phyloP scores from a whole-genome alignment of 78 protist species.

The Pigoraptor vietnamica region DNA sequence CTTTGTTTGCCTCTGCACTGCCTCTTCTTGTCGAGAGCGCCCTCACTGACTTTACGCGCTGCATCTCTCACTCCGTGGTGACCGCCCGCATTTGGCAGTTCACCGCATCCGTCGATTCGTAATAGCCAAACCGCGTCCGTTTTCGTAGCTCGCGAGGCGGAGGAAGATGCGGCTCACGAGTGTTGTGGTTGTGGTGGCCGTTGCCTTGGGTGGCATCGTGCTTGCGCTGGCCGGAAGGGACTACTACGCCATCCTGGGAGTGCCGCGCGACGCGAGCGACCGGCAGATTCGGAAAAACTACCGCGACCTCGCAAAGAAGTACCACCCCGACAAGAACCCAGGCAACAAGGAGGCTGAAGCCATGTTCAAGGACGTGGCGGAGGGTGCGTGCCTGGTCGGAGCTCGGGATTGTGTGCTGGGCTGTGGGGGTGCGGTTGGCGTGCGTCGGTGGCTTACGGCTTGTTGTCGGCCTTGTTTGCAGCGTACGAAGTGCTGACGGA shows the following conservation, averaged over 20 bases:
- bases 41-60: too few relatives aligned
- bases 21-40: too few relatives aligned
- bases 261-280: not conserved
- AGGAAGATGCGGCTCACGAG: not conserved
- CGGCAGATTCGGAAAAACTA: not conserved
- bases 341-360: not conserved
- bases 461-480: not conserved
- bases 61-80: too few relatives aligned
- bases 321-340: not conserved
- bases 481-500: conserved; percentile 87
- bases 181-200: not conserved
- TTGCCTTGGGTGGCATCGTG: not conserved
- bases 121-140: too few relatives aligned
- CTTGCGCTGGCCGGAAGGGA: not conserved
- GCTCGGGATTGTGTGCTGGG: too few relatives aligned
- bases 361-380: not conserved
- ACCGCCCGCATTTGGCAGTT: too few relatives aligned
- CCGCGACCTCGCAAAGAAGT: not conserved
- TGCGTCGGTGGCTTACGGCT: too few relatives aligned
- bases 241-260: not conserved
- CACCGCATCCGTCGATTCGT: too few relatives aligned
- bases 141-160: too few relatives aligned
- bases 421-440: too few relatives aligned
- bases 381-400: not conserved
- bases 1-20: too few relatives aligned